phyloP scores from a whole-genome alignment of 805 yeast genomes.

The Ascoidea asiatica region DNA sequence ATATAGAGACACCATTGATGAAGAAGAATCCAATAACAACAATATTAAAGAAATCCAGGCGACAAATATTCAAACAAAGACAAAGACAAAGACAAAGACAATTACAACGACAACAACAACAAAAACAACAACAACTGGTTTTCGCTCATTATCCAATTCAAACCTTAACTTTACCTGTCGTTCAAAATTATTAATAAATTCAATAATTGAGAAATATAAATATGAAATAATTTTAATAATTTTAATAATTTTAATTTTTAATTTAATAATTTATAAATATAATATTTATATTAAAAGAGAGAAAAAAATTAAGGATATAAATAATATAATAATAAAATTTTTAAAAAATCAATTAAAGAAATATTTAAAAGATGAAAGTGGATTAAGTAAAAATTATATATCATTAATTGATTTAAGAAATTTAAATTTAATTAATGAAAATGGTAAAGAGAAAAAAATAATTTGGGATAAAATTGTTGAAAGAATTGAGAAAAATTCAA shows the following conservation, averaged over 20 bases:
- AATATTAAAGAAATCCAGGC: neutral
- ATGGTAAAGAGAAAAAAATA: constrained; percentile 22
- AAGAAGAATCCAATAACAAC: neutral
- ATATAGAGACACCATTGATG: neutral
- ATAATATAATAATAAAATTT: constrained; percentile 33
- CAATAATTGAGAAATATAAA: constrained; percentile 19
- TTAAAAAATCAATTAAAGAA: constrained; percentile 32
- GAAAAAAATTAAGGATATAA: constrained; percentile 29
- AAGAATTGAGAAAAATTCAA: constrained; percentile 50
- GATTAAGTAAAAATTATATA: constrained; percentile 30
- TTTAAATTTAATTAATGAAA: constrained; percentile 32
- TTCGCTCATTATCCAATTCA: constrained; percentile 63
- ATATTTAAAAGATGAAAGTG: constrained; percentile 19
- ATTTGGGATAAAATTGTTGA: constrained; percentile 48
- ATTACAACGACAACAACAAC: constrained; percentile 11
- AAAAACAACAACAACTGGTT: constrained; percentile 25
- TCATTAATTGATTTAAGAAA: constrained; percentile 68
- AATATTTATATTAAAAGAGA: constrained; percentile 24
- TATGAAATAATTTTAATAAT: constrained; percentile 8
- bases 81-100: too few species aligned
- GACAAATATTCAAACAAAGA: too few species aligned
- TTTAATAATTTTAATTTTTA: constrained; percentile 11
- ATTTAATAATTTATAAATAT: constrained; percentile 21
- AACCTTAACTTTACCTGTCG: constrained; percentile 46
- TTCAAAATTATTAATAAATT: constrained; percentile 35